Percentiles rank a stretch among this genome's conserved stretches.
Evolutionary conservation across 1,284 basidiomycete species (phyloP).

Genomic region (Puccinia polysora): DNA sequence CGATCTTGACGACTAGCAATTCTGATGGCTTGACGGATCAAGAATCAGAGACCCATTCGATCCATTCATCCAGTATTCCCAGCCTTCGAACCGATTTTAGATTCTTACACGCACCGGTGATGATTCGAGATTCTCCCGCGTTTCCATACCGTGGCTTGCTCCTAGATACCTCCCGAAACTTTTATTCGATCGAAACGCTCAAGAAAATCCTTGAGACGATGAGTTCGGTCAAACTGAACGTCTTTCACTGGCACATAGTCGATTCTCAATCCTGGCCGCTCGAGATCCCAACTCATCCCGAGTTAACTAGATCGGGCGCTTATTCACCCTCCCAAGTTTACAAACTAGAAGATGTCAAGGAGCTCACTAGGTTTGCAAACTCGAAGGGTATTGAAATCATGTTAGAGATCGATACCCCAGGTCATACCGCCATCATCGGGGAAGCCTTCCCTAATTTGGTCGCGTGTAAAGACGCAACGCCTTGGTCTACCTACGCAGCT

Average conservation of each 20-base stretch:
- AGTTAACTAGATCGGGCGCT: constrained; percentile 65
- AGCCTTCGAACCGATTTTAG: neutral
- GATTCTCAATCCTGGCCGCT: constrained; percentile 56
- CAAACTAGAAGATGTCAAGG: constrained; percentile 60
- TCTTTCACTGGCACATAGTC: constrained; percentile 46
- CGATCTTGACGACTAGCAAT: constrained; percentile 4
- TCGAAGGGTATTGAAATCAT: constrained; percentile 73
- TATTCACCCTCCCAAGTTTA: constrained; percentile 64
- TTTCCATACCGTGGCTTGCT: constrained; percentile 64
- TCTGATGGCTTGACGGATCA: too few relatives aligned
- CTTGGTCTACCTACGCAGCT: constrained; percentile 65
- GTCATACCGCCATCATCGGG: constrained; percentile 68
- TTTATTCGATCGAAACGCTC: constrained; percentile 59
- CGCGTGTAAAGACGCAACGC: constrained; percentile 64
- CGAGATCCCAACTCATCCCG: constrained; percentile 61
- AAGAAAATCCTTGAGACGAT: constrained; percentile 73
- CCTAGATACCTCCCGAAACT: constrained; percentile 72
- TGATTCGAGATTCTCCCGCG: constrained; percentile 55
- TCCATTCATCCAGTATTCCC: neutral
- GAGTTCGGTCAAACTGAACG: constrained; percentile 73
- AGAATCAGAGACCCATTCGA: too few relatives aligned
- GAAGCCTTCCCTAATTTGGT: constrained; percentile 67
- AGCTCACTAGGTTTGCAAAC: constrained; percentile 68
- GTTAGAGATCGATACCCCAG: constrained; percentile 68
- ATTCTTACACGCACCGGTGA: constrained; percentile 61